Evolutionary conservation across 2,329 filamentous ascomycete species (phyloP), one percentile per base, ranked within the genome.

Genomic region (Atkinsonella texensis): DNA sequence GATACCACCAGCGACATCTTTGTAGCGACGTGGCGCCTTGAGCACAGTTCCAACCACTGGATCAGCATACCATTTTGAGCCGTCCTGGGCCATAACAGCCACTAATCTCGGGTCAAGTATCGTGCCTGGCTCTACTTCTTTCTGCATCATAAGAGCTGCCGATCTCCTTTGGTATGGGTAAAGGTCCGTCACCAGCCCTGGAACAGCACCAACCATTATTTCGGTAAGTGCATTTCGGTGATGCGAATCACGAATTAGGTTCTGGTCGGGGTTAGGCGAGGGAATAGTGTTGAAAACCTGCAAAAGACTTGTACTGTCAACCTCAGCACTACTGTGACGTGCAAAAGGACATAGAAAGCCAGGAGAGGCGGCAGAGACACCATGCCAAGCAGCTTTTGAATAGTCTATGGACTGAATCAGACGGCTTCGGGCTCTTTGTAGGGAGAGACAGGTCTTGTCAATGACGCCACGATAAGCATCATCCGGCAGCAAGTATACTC

Each of bases 111-210:
- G 88, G 64, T 96, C 90, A 9, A 89, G 68, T 6, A 80, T 70
- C 31, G 78, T 71, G 5, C 74, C 74, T 0, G 85, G 81, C 20
- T 81, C 75, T 6, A 76, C 68, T 66, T 97, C 91, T 50, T 84
- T 82, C 62, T 93, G 84, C 17, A 95, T 69, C 89, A 97, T 96
- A 31, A 84, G 64, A 4, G 87, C 87, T 0, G 85, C 84, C 1
- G 89, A 91, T 44, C 84, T 78, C 48, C 83, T 77, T 64, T 97
- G 91, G 59, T 95, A 94, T 0, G 79, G 75, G 62, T 93, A 87
- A 0, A 96, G 70, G 0, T 69, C 68, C 0, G 87, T 87, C 13
- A 65, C 76, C 5, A 90, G 64, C 0, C 84, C 85, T 1, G 67
- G 61, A 1, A 86, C 58, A 12, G 68, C 59, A 59, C 74, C 73